Base-by-base conservation (phyloP, 2,329 filamentous ascomycete genomes). In the Colletotrichum spaethianum region DNA sequence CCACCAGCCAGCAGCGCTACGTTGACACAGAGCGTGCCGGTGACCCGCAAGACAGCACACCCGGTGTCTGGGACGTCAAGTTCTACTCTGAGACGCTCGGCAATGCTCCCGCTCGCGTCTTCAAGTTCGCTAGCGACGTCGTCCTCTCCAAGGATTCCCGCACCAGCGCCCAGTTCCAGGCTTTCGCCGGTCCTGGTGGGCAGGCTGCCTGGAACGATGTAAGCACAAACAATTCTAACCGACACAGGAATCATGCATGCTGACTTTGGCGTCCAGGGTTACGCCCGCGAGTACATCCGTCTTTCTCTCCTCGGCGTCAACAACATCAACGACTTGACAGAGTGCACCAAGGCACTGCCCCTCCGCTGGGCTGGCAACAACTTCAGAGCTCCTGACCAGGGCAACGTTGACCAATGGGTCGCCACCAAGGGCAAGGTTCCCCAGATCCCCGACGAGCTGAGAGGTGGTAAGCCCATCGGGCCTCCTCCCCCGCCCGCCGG, bases 281-380 rank as follows among this genome's bases (percentile, higher is more conserved):
- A 87, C 64, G 84, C 87, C 2, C 82, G 82, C 55, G 87, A 86
- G 18, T 90, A 89, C 74, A 82, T 88, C 56, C 86, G 87, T 16
- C 80, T 90, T 31, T 86, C 84, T 46, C 79, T 90, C 4, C 83
- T 90, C 11, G 88, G 88, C 1, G 87, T 90, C 20, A 83, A 87
- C 75, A 88, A 88, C 75, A 86, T 90, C 78, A 89, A 89, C 77
- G 77, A 81, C 36, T 78, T 90, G 53, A 86, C 83, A 12, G 87
- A 89, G 73, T 90, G 88, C 82, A 87, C 86, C 6, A 84, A 85
- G 74, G 86, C 86, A 2, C 78, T 90, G 7, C 87, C 84, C 9
- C 66, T 80, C 0, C 63, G 63, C 20, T 65, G 52, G 63, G 75
- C 75, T 20, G 31, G 42, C 40, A 63, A 9, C 3, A 33, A n/a